Evolutionary conservation across 805 yeast species (phyloP).

Genomic region (Spathaspora boniae): DNA sequence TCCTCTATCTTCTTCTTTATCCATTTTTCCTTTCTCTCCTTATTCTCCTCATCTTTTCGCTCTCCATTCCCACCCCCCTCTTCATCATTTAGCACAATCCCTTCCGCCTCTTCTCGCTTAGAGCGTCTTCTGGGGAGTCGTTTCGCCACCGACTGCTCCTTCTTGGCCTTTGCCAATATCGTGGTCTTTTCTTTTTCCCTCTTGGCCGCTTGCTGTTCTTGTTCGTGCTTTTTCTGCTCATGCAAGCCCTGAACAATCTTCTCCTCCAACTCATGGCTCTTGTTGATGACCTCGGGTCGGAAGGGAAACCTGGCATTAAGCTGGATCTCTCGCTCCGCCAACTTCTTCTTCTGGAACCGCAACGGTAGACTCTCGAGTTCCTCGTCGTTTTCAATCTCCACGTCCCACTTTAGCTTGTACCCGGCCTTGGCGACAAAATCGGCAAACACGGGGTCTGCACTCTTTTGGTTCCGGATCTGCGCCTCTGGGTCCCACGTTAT

Average conservation of each 20-base stretch:
- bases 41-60: conserved; percentile 6
- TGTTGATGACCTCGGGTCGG: conserved; percentile 25
- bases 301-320: conserved; percentile 35
- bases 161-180: not conserved
- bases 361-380: conserved; percentile 33
- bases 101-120: conserved; percentile 1
- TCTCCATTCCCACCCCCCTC: conserved; percentile 3
- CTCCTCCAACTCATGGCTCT: conserved; percentile 19
- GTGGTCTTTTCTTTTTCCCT: not conserved
- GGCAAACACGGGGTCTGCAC: too few species aligned
- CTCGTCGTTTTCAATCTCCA: conserved; percentile 16
- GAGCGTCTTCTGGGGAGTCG: not conserved
- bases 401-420: conserved; percentile 32
- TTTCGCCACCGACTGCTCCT: not conserved
- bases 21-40: conserved; percentile 9
- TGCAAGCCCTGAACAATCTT: conserved; percentile 12
- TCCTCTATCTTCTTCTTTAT: conserved; percentile 6
- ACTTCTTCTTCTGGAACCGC: conserved; percentile 36
- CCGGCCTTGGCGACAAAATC: conserved; percentile 23
- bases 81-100: conserved; percentile 2
- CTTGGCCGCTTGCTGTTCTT: too few species aligned
- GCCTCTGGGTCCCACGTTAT: conserved; percentile 51
- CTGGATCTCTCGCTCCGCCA: conserved; percentile 30
- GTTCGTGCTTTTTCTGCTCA: not conserved
- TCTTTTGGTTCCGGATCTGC: too few species aligned